Base-by-base conservation (phyloP, 2,329 filamentous ascomycete genomes). In the Monilinia aucupariae region DNA sequence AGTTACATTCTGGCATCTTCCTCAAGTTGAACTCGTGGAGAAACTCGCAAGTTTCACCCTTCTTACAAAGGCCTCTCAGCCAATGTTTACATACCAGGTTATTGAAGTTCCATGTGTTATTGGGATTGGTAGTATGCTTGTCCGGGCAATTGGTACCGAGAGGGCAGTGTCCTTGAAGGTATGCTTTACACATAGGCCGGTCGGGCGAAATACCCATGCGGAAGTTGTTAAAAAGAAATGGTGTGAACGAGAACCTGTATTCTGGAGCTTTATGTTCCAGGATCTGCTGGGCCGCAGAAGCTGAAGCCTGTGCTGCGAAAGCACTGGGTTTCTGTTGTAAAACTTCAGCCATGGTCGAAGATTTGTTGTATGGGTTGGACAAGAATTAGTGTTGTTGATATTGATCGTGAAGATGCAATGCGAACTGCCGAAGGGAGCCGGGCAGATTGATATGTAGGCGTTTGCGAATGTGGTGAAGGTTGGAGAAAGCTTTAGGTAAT, bases 1-100 rank as follows among this genome's bases (percentile, higher is more conserved):
- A 96, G 73, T 96, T 96, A 79, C 94, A 99, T 79, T 97, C 94
- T 67, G 94, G 92, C 91, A 97, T 97, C 76, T 94, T 92, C 67
- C 94, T 87, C 70, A 99, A 84, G 78, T 99, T 97, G 81, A 97
- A 99, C 78, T 97, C 94, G 81, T 99, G 94, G 55, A 97, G 81
- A 73, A 97, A 99, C 79, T 99, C 94, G 85, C 94, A 99, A 69
- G 87, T 85, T 74, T 97, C 89, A 71, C 93, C 94, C 78, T 97
- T 97, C 75, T 99, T 99, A 82, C 94, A 99, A 25, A 99, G 85
- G 0, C 92, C 93, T 68, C 96, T 90, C 73, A 97, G 86, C 87
- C 94, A 97, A 81, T 97, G 94, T 80, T 99, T 99, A 85, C 94
- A 99, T 65, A 99, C 93, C 20, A 97, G 85, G 73, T 84, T 89